These are phyloP conservation scores for Pleurotus citrinopileatus DNA, from an alignment of 768 basidiomycete species.

Conservation along the genomic window DNA sequence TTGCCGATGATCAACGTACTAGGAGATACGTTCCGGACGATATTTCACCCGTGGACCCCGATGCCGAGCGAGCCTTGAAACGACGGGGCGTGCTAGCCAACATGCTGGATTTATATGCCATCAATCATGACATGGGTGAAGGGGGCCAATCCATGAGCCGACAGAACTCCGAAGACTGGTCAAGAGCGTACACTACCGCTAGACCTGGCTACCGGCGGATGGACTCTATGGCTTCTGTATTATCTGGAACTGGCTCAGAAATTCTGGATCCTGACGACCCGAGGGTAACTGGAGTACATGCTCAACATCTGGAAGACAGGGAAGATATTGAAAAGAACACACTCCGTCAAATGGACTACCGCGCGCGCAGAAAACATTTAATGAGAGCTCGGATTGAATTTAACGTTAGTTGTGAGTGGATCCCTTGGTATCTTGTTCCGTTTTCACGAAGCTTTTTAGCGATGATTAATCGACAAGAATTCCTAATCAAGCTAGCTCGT, in stretches of 20 bases:
- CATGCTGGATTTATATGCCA: constrained; percentile 49
- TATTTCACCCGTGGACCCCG: constrained; percentile 18
- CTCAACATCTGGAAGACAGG: constrained; percentile 50
- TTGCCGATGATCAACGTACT: constrained; percentile 24
- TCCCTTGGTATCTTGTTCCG: constrained; percentile 1
- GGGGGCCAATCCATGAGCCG: constrained; percentile 14
- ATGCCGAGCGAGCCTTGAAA: constrained; percentile 31
- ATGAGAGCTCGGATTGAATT: constrained; percentile 69
- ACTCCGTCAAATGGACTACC: constrained; percentile 66
- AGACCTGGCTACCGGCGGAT: constrained; percentile 31
- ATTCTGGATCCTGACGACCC: constrained; percentile 73
- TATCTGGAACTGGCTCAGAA: constrained; percentile 41
- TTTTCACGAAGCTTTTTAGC: constrained; percentile 36
- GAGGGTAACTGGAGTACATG: constrained; percentile 54
- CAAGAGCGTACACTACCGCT: constrained; percentile 17
- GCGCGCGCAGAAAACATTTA: constrained; percentile 60
- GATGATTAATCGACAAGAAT: constrained; percentile 78
- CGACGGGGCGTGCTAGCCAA: constrained; percentile 48
- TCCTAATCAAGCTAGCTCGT: constrained; percentile 81
- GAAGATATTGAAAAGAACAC: constrained; percentile 61
- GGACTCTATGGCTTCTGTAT: constrained; percentile 42
- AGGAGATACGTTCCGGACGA: constrained; percentile 21
- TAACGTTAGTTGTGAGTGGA: constrained; percentile 61
- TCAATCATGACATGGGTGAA: constrained; percentile 23
- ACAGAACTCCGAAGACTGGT: constrained; percentile 17